Percentiles rank a stretch among this genome's conserved stretches.
Evolutionary conservation across 2,329 filamentous ascomycete species (phyloP).

Genomic region (Pestalotiopsis sp.): DNA sequence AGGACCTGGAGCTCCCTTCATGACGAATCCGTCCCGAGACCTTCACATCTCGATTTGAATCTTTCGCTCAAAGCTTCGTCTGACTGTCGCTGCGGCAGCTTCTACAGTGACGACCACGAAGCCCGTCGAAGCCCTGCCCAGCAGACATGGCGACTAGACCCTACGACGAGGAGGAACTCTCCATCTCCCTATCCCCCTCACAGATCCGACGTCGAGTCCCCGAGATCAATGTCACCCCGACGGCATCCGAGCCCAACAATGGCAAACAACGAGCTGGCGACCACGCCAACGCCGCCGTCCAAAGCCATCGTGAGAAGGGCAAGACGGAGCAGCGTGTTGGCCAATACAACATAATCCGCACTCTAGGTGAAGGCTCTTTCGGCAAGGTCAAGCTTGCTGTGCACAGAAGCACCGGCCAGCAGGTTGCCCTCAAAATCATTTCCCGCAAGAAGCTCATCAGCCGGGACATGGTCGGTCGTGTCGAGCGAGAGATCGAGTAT

Average conservation of each 20-base stretch:
- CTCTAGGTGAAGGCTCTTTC: constrained; percentile 94
- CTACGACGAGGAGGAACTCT: constrained; percentile 82
- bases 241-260: constrained; percentile 31
- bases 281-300: constrained; percentile 21
- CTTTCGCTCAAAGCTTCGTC: neutral
- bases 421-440: constrained; percentile 98
- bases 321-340: constrained; percentile 84
- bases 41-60: neutral
- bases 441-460: constrained; percentile 94
- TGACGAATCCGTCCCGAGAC: neutral
- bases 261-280: constrained; percentile 26
- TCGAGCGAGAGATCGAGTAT: constrained; percentile 98
- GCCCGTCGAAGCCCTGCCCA: constrained; percentile 17
- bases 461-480: constrained; percentile 94
- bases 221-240: constrained; percentile 38
- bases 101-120: neutral
- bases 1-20: constrained; percentile 1
- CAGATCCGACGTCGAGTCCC: constrained; percentile 58
- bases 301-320: constrained; percentile 47
- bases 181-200: constrained; percentile 72
- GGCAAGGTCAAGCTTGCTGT: constrained; percentile 98
- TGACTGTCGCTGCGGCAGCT: neutral
- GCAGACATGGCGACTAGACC: constrained; percentile 52
- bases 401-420: constrained; percentile 88
- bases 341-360: constrained; percentile 88